Evolutionary conservation across 331 rosid genomes (phyloP).

Genomic region (Telfairia occidentalis): DNA sequence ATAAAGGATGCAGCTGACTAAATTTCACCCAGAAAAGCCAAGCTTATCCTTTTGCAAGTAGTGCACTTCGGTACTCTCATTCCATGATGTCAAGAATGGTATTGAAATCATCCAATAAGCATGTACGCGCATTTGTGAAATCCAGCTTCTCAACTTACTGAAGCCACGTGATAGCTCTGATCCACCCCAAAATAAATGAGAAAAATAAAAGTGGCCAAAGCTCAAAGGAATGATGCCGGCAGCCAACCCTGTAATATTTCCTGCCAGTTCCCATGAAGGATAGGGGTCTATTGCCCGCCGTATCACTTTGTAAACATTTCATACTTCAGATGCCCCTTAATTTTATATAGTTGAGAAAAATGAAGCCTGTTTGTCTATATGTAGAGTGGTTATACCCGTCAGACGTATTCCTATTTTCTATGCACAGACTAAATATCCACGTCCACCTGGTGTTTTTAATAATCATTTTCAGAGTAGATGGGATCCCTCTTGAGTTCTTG

Average conservation of each 20-base stretch:
- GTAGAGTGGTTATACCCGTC: too few relatives aligned
- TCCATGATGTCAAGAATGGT: background rate
- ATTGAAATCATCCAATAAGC: background rate
- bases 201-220: background rate
- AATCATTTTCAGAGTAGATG: background rate
- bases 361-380: too few relatives aligned
- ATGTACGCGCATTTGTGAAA: background rate
- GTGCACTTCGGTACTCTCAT: background rate
- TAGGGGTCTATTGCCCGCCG: too few relatives aligned
- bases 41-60: background rate
- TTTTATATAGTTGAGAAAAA: too few relatives aligned
- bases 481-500: background rate
- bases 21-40: background rate
- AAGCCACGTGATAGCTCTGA: slow-evolving; percentile 1
- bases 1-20: too few relatives aligned
- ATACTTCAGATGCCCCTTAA: too few relatives aligned
- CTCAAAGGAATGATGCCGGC: background rate
- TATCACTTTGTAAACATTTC: too few relatives aligned
- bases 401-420: background rate
- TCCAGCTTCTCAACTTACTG: background rate
- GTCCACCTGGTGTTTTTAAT: too few relatives aligned
- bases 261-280: too few relatives aligned
- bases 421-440: background rate
- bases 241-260: background rate
- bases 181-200: slow-evolving; percentile 1